Base-by-base conservation (phyloP, 1,284 basidiomycete genomes). In the Psilocybe mexicana region DNA sequence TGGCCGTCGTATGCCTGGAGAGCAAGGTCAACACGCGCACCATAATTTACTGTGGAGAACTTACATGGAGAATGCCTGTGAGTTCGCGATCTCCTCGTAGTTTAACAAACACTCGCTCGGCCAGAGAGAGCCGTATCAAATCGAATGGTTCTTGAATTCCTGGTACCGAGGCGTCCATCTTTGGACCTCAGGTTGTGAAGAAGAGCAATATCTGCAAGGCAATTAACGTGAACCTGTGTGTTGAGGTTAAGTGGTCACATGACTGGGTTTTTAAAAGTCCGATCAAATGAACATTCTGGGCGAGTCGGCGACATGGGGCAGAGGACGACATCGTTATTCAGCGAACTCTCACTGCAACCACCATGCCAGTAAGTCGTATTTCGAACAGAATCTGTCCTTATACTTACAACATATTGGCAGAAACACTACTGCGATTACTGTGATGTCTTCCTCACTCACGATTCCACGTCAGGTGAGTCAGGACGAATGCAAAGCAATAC, bases 141-240 rank as follows among this genome's bases (percentile, higher is more conserved):
- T 99, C 97, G 75, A 99, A 94, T n/a, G 95, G 95, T 75, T 98
- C 95, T 73, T 93, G 89, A 69, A 99, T 94, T 67, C 87, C 83
- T 63, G 87, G 81, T 45, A 86, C 79, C 67, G 86, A 82, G 60
- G 87, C 74, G 73, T 91, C 88, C 90, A 92, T 92, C 61, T 53
- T 36, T 11, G 12, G 24, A 14, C 8, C 14, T 43, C 52, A 33
- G 30, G 30, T 8, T 33, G 30, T 33, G 30, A 8, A 33, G 30
- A 33, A 33, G 30, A 8, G 4, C 6, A 40, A 40, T 12, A 40
- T 12, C 35, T 7, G 35, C 35, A 36, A 12, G 35, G 35, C 18
- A 36, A 12, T 6, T 7, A 36, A 36, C 35, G 12, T 12, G 6
- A 36, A 6, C 25, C 18, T n/a, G 35, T 7, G 43, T 48, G 1